phyloP scores from a whole-genome alignment of 2,329 filamentous ascomycete genomes.

The Diplodia scrobiculata region DNA sequence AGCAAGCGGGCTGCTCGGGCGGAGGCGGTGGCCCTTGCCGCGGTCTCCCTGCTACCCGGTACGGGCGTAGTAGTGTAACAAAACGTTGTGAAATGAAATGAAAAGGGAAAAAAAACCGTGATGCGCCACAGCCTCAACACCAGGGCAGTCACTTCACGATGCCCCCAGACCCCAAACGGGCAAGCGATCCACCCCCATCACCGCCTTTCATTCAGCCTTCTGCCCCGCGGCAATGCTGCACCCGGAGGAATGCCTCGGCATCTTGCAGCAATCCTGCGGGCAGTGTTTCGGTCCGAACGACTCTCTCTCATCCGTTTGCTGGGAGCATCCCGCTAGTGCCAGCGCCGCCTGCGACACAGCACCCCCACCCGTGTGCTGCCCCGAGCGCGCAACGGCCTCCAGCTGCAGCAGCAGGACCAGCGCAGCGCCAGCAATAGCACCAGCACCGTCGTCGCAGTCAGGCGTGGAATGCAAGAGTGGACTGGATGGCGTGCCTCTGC shows the following conservation, averaged over 20 bases:
- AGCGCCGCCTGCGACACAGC: not conserved
- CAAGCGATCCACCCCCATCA: conserved; percentile 6
- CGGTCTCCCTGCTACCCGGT: conserved; percentile 12
- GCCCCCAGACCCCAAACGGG: conserved; percentile 3
- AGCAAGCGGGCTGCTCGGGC: conserved; percentile 11
- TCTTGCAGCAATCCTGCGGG: not conserved
- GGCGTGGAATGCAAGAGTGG: not conserved
- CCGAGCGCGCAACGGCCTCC: conserved; percentile 14
- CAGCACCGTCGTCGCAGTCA: not conserved
- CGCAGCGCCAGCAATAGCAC: not conserved
- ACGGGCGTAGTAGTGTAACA: conserved; percentile 22
- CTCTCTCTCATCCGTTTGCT: not conserved
- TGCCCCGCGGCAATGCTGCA: conserved; percentile 1
- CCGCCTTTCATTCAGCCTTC: conserved; percentile 15
- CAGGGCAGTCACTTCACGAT: conserved; percentile 19
- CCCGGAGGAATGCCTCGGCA: not conserved
- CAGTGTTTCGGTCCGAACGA: conserved; percentile 6
- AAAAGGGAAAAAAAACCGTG: conserved; percentile 3
- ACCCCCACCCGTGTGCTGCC: not conserved
- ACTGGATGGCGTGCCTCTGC: not conserved
- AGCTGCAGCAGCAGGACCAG: not conserved
- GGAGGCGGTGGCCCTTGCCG: conserved; percentile 9
- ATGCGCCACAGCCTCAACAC: conserved; percentile 22
- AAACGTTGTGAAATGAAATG: conserved; percentile 11
- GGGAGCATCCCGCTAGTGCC: not conserved